phyloP scores from a whole-genome alignment of 2,329 filamentous ascomycete genomes.

The Exserohilum rostratum region DNA sequence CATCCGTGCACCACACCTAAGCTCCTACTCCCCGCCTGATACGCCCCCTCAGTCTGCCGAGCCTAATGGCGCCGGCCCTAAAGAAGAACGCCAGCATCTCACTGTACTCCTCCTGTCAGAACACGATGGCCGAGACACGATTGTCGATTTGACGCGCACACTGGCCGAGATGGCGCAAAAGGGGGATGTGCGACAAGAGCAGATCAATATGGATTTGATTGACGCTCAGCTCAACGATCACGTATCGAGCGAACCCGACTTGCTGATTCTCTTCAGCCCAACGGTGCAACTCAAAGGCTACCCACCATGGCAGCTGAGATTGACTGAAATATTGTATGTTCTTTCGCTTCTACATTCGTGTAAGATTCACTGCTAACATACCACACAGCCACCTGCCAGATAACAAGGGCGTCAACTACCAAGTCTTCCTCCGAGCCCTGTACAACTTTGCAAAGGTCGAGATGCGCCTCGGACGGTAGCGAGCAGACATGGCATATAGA shows the following conservation, averaged over 20 bases:
- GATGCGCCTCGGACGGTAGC: slow-evolving; percentile 76
- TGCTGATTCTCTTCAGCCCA: slow-evolving; percentile 86
- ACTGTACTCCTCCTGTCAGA: slow-evolving; percentile 80
- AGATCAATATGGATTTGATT: slow-evolving; percentile 85
- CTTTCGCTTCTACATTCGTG: background rate
- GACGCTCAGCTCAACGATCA: slow-evolving; percentile 82
- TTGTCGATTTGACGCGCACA: slow-evolving; percentile 94
- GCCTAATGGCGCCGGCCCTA: slow-evolving; percentile 46
- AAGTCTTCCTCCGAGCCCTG: slow-evolving; percentile 85
- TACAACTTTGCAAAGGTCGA: slow-evolving; percentile 85
- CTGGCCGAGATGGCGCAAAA: slow-evolving; percentile 93
- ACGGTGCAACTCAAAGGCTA: slow-evolving; percentile 86
- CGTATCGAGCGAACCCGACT: slow-evolving; percentile 86
- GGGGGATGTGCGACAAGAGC: slow-evolving; percentile 77
- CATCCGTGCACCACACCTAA: slow-evolving; percentile 73
- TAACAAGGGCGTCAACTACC: slow-evolving; percentile 86
- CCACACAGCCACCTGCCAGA: slow-evolving; percentile 61
- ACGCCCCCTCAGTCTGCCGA: slow-evolving; percentile 46
- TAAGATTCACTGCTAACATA: slow-evolving; percentile 12
- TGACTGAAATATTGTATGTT: slow-evolving; percentile 88
- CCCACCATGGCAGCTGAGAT: slow-evolving; percentile 91
- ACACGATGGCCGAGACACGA: slow-evolving; percentile 88
- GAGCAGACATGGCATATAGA: background rate
- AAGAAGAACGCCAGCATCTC: slow-evolving; percentile 50
- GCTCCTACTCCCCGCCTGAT: slow-evolving; percentile 60